Conservation (phyloP, 2,329 filamentous ascomycete species). For the Ophiosphaerella narmari region DNA sequence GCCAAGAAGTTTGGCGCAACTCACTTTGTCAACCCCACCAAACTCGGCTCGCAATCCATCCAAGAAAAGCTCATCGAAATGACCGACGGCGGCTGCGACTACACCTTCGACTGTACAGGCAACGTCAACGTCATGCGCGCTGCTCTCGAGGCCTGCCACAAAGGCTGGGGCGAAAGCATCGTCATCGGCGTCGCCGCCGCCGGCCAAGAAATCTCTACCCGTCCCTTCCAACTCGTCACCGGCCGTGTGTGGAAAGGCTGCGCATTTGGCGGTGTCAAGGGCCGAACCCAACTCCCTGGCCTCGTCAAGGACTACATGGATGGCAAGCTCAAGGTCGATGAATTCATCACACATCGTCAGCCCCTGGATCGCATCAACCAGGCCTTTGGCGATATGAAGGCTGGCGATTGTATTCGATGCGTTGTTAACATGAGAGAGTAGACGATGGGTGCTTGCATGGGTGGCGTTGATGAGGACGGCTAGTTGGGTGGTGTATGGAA, state of each 20-base stretch:
- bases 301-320: slow-evolving; percentile 89
- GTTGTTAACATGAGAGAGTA: slow-evolving; percentile 70
- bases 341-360: slow-evolving; percentile 98
- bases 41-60: slow-evolving; percentile 71
- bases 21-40: slow-evolving; percentile 89
- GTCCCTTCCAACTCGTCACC: slow-evolving; percentile 98
- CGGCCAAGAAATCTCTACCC: slow-evolving; percentile 91
- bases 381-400: slow-evolving; percentile 93
- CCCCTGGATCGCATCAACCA: slow-evolving; percentile 80
- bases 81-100: slow-evolving; percentile 97
- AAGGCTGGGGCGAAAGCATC: slow-evolving; percentile 98
- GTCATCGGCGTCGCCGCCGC: slow-evolving; percentile 97
- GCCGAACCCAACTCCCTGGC: slow-evolving; percentile 84
- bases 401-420: slow-evolving; percentile 93
- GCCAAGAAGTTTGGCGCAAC: slow-evolving; percentile 92
- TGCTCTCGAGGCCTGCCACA: slow-evolving; percentile 96
- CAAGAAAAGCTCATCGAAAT: slow-evolving; percentile 94
- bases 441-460: too few relatives aligned
- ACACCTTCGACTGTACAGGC: slow-evolving; percentile 98
- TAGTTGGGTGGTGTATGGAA: too few relatives aligned
- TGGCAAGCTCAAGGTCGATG: slow-evolving; percentile 93
- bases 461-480: too few relatives aligned
- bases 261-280: slow-evolving; percentile 98
- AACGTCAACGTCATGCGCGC: slow-evolving; percentile 96
- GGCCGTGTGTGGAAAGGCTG: slow-evolving; percentile 98